Base-by-base conservation (phyloP, 257 asterid species). In the Echites panduratus region DNA sequence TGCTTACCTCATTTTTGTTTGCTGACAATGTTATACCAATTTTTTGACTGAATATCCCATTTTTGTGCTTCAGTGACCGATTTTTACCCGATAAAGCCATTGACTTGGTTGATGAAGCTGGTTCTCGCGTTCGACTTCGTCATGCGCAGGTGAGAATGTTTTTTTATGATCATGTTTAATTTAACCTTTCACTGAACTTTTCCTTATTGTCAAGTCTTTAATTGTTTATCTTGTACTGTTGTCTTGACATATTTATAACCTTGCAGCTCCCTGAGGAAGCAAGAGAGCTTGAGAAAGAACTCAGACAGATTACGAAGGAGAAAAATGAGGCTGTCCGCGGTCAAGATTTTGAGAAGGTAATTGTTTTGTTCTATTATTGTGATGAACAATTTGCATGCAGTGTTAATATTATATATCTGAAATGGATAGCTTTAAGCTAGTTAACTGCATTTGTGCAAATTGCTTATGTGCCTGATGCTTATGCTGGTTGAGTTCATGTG, bases 211-310 rank as follows among this genome's bases (percentile, higher is more conserved):
- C 45, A 20, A 63, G 45, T 57, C 74, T 49, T 20, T 56, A 43
- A 52, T 69, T 64, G 19, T 12, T 27, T 40, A 53, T 68, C 47
- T 20, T 72, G 29, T 58, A 16, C 70, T 54, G 53, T 35, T 73
- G 70, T 61, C 20, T 63, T 74, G 75, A 77, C 75, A 49, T 32
- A 32, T 32, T 44, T 73, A 10, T 71, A 67, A 27, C 50, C 58
- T 45, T 81, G 76, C 88, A 94, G 99, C 96, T 94, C 29, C 99
- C 99, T 0, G 99, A 90, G 87, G 99, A 94, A 90, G 99, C 99
- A 71, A 90, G 87, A 79, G 99, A 91, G 80, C 88, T 94, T 48
- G 99, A 94, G 92, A 91, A 85, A 84, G 99, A 94, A 83, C 97
- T 91, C 56, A 87, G 99, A 81, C 98, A 89, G 88, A 85, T 91